Base-by-base conservation (phyloP, 169 alveolate genomes). In the Sarcocystis neurona region DNA sequence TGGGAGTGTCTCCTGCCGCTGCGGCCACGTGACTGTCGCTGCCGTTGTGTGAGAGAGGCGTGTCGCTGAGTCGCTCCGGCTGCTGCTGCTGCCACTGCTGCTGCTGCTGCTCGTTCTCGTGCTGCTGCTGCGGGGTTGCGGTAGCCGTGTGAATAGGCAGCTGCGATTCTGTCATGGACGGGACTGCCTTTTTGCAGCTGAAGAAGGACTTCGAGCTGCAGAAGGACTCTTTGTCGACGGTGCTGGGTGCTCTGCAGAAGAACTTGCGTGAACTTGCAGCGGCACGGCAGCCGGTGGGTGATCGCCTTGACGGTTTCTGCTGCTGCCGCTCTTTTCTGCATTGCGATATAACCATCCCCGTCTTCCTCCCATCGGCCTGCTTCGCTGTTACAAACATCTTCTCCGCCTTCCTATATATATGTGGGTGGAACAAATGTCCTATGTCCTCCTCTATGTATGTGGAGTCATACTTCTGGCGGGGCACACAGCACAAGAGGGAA, bases 211-310 rank as follows among this genome's bases (percentile, higher is more conserved):
- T 63, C 43, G 75, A 37, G 6, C n/a, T 10, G 8, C 75, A 63
- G n/a, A 37, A 43, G 27, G 75, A 63, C 46, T 30, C 75, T 1
- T 41, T 63, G 37, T 37, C 27, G 75, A 63, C 46, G 44, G 75
- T 63, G 44, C 27, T 63, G 44, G 32, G 75, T 41, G 75, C 46
- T 15, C 75, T 63, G 75, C 75, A 63, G 75, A 15, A 43, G 75
- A 63, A 63, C 75, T 63, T 63, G 75, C 75, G 75, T 41, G 75
- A 63, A n/a, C 46, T 63, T 1, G 75, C 75, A 43, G 75, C 75
- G 43, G 75, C 75, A 1, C 27, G 32, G 75, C 46, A 63, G n/a
- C n/a, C 75, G 44, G 75, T 63, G 41, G 12, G 75, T 1, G 32
- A 1, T n/a, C n/a, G n/a, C n/a, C n/a, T n/a, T n/a, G n/a, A n/a